Conservation (phyloP, 345 rosid species). For the Ceriops zippeliana region DNA sequence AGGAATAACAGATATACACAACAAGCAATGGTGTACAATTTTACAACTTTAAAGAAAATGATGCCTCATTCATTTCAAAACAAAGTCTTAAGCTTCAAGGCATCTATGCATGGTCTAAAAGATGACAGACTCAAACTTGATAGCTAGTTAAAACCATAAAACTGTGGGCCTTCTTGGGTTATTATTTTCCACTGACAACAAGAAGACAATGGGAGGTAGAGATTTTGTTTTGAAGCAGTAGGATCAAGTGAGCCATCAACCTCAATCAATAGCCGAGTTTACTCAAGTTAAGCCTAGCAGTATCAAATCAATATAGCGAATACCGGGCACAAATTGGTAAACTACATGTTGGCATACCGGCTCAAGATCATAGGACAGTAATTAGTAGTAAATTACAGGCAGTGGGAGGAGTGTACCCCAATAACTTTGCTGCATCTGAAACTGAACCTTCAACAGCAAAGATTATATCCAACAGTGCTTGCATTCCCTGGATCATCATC, state of each 20-base stretch:
- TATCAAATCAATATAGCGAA: too few relatives aligned
- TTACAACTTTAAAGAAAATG: too few relatives aligned
- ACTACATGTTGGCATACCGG: too few relatives aligned
- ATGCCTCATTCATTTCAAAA: too few relatives aligned
- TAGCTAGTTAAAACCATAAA: too few relatives aligned
- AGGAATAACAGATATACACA: too few relatives aligned
- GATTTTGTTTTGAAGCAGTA: not conserved
- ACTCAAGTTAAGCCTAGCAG: not conserved
- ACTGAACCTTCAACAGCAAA: constrained; percentile 77
- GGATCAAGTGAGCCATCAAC: not conserved
- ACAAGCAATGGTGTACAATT: too few relatives aligned
- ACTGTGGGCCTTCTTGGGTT: too few relatives aligned
- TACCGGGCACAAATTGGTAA: not conserved
- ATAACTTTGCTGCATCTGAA: constrained; percentile 65
- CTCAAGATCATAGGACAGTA: not conserved
- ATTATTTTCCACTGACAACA: too few relatives aligned
- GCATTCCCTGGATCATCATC: constrained; percentile 64
- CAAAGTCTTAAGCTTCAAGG: too few relatives aligned
- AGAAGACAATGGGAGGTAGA: not conserved
- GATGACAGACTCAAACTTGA: too few relatives aligned
- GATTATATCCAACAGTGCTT: constrained; percentile 74
- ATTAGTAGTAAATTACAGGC: not conserved
- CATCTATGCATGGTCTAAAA: too few relatives aligned
- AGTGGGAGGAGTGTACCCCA: constrained; percentile 42
- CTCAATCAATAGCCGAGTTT: not conserved